Conservation (phyloP, 1,284 basidiomycete species). For the Cystobasidium slooffiae region DNA sequence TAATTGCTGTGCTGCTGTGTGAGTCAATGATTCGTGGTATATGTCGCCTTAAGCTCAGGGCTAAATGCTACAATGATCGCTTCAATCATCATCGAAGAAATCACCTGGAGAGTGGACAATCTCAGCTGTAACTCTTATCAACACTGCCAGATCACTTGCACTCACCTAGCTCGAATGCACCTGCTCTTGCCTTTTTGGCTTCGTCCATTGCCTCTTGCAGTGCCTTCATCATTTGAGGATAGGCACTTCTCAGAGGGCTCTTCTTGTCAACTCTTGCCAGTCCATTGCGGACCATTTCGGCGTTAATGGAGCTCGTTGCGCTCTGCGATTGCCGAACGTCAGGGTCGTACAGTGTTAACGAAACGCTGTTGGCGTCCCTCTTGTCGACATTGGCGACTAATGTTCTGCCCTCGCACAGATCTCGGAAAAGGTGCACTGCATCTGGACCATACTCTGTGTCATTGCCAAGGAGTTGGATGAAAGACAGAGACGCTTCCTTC, state of each 20-base stretch:
- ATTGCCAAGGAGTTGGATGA: conserved; percentile 52
- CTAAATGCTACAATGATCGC: neutral
- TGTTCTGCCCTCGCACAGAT: conserved; percentile 82
- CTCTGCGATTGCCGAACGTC: conserved; percentile 43
- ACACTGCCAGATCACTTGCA: neutral
- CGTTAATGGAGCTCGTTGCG: conserved; percentile 47
- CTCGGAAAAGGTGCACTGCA: conserved; percentile 80
- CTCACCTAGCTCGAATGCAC: conserved; percentile 41
- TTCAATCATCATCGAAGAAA: conserved; percentile 41
- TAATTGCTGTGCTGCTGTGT: neutral
- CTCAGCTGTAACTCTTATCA: neutral
- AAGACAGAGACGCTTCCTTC: conserved; percentile 53
- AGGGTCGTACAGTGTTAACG: conserved; percentile 52
- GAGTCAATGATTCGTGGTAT: neutral
- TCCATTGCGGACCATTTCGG: conserved; percentile 50
- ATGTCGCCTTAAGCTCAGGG: neutral
- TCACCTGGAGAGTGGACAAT: conserved; percentile 16
- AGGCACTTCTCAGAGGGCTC: conserved; percentile 48
- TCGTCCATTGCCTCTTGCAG: conserved; percentile 50
- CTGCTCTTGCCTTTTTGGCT: conserved; percentile 46
- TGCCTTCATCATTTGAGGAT: conserved; percentile 49
- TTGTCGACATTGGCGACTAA: conserved; percentile 87
- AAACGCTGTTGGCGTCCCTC: conserved; percentile 62
- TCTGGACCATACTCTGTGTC: conserved; percentile 69
- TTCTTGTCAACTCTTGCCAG: conserved; percentile 49